A percentile compares a stretch with the other conserved stretches of the same genome.
Conservation (phyloP, 2,329 filamentous ascomycete genomes). For the Pseudogymnoascus sp. region DNA sequence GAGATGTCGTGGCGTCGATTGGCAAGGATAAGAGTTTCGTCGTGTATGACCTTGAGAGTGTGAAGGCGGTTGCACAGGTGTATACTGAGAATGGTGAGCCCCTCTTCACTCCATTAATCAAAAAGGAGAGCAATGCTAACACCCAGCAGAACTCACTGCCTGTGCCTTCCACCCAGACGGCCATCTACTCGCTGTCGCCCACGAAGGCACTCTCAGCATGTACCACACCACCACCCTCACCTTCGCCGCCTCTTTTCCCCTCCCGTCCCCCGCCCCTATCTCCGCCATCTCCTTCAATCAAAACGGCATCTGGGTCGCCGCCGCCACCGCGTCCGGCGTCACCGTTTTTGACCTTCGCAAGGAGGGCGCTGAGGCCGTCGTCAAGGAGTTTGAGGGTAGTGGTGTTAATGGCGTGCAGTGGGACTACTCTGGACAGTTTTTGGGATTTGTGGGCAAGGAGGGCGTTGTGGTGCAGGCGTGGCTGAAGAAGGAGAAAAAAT, state of each 20-base stretch:
- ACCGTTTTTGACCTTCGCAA: constrained; percentile 91
- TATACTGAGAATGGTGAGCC: constrained; percentile 70
- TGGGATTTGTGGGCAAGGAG: constrained; percentile 70
- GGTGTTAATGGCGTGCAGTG: constrained; percentile 69
- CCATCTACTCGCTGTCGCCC: constrained; percentile 82
- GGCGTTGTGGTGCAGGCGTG: constrained; percentile 86
- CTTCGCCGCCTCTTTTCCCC: constrained; percentile 63
- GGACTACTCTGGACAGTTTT: constrained; percentile 93
- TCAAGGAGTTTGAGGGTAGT: constrained; percentile 80
- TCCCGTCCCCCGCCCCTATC: constrained; percentile 61
- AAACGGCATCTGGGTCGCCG: constrained; percentile 93
- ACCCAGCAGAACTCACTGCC: constrained; percentile 40
- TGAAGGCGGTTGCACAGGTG: constrained; percentile 65
- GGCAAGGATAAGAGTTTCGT: constrained; percentile 88
- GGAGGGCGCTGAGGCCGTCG: constrained; percentile 69
- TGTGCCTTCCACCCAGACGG: constrained; percentile 92
- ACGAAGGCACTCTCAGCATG: constrained; percentile 77
- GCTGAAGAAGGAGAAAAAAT: constrained; percentile 74
- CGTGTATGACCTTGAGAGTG: constrained; percentile 68
- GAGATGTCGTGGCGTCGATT: constrained; percentile 74
- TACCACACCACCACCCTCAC: constrained; percentile 78
- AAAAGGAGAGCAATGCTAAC: constrained; percentile 13
- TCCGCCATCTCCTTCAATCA: constrained; percentile 80
- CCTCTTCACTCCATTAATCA: background rate
- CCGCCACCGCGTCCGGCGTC: constrained; percentile 66